phyloP scores from a whole-genome alignment of 2,329 filamentous ascomycete genomes.

The Alternaria arbusti region DNA sequence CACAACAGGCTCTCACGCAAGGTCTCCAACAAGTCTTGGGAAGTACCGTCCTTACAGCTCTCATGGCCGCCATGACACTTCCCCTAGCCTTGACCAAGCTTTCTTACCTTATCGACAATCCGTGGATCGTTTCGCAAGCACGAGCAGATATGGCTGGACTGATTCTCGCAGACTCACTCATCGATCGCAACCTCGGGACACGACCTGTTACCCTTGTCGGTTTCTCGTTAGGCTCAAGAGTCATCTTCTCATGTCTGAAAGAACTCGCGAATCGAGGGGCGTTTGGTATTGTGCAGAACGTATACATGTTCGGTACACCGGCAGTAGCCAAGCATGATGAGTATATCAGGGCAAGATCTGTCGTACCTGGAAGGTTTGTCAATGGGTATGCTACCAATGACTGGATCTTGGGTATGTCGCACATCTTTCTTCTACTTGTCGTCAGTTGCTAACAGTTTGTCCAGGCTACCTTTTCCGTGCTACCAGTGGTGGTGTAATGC shows the following conservation, averaged over 20 bases:
- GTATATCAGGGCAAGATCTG: conserved; percentile 78
- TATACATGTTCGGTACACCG: conserved; percentile 92
- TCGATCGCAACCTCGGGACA: conserved; percentile 88
- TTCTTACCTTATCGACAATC: conserved; percentile 96
- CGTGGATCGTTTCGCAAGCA: conserved; percentile 95
- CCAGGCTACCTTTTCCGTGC: conserved; percentile 86
- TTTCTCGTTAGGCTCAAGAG: conserved; percentile 88
- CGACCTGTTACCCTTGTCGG: conserved; percentile 92
- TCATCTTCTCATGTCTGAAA: conserved; percentile 89
- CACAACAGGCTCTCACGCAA: conserved; percentile 85
- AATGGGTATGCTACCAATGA: conserved; percentile 95
- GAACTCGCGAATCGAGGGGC: conserved; percentile 86
- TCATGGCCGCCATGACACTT: conserved; percentile 94
- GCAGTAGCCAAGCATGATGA: conserved; percentile 92
- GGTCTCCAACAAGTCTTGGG: conserved; percentile 94
- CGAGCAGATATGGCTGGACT: conserved; percentile 86
- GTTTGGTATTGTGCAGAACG: conserved; percentile 88
- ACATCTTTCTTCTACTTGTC: not conserved
- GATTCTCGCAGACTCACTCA: conserved; percentile 91
- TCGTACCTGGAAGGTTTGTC: conserved; percentile 90
- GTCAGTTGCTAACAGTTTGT: conserved; percentile 10
- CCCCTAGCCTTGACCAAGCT: conserved; percentile 92
- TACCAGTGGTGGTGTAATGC: conserved; percentile 88
- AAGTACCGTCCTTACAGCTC: conserved; percentile 81
- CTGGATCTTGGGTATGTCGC: conserved; percentile 78